A percentile compares a stretch with the other conserved stretches of the same genome.
Evolutionary conservation across 768 basidiomycete species (phyloP).

Genomic region (Lentinula guzmanii): DNA sequence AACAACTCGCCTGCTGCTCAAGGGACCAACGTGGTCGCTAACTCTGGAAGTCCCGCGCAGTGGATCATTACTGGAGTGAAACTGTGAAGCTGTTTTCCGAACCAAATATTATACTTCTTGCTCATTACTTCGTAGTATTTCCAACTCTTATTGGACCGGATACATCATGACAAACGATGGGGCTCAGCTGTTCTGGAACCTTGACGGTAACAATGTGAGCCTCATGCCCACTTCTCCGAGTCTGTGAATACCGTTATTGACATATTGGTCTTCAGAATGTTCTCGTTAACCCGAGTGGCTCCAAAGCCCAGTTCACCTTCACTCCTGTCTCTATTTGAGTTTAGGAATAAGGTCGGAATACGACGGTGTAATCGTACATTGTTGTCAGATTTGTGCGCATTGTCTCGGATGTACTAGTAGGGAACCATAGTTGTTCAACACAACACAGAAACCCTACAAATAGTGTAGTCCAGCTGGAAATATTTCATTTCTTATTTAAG

Average conservation of each 20-base stretch:
- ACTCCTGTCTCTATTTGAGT: not conserved
- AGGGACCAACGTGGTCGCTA: not conserved
- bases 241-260: not conserved
- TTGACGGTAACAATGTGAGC: not conserved
- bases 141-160: not conserved
- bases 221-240: not conserved
- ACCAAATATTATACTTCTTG: not conserved
- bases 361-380: no score
- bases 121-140: not conserved
- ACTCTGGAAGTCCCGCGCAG: not conserved
- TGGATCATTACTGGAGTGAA: not conserved
- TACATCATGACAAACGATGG: not conserved
- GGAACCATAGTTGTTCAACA: no score
- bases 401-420: no score
- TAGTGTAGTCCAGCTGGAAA: no score
- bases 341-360: no score
- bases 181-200: not conserved
- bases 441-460: no score
- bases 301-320: not conserved
- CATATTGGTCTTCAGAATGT: not conserved
- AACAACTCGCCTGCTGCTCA: not conserved
- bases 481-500: no score
- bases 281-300: not conserved
- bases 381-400: no score
- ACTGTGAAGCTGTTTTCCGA: not conserved